Conservation (phyloP, 2,329 filamentous ascomycete genomes). For the Drechslera avenae region DNA sequence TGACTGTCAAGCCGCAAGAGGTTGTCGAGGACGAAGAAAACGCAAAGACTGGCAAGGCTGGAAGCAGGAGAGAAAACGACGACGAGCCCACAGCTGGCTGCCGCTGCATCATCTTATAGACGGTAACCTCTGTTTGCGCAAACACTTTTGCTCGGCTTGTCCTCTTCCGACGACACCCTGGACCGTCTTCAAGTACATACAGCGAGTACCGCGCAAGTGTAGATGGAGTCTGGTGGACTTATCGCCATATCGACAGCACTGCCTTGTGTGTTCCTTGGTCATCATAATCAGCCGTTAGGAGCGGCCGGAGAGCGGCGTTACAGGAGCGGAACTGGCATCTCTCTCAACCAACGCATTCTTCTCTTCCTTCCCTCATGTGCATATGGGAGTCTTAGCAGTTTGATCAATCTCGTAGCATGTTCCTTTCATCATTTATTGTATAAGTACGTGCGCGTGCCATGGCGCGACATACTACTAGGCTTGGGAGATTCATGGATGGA, state of each 20-base stretch:
- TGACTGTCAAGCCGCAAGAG: slow-evolving; percentile 88
- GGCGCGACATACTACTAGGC: slow-evolving; percentile 7
- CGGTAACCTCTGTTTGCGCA: background rate
- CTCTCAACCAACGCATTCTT: slow-evolving; percentile 7
- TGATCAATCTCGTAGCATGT: slow-evolving; percentile 4
- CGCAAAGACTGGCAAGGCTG: slow-evolving; percentile 67
- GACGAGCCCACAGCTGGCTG: slow-evolving; percentile 64
- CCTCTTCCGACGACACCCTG: background rate
- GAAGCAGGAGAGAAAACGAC: slow-evolving; percentile 57
- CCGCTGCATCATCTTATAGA: slow-evolving; percentile 67
- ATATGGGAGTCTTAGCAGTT: slow-evolving; percentile 14
- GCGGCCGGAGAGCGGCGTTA: slow-evolving; percentile 9
- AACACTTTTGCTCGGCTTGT: background rate
- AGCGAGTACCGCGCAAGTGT: background rate
- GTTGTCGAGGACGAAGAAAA: slow-evolving; percentile 81
- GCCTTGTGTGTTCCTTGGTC: slow-evolving; percentile 1
- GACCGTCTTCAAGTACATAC: slow-evolving; percentile 1
- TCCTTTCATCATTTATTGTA: slow-evolving; percentile 16
- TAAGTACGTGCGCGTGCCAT: slow-evolving; percentile 16
- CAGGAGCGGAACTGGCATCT: slow-evolving; percentile 5
- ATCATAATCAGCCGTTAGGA: slow-evolving; percentile 7
- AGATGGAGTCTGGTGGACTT: background rate
- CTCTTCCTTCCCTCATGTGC: slow-evolving; percentile 13
- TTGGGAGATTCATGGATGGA: slow-evolving; percentile 2
- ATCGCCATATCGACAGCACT: background rate